phyloP scores from a whole-genome alignment of 345 rosid genomes.

The Geranium brycei region DNA sequence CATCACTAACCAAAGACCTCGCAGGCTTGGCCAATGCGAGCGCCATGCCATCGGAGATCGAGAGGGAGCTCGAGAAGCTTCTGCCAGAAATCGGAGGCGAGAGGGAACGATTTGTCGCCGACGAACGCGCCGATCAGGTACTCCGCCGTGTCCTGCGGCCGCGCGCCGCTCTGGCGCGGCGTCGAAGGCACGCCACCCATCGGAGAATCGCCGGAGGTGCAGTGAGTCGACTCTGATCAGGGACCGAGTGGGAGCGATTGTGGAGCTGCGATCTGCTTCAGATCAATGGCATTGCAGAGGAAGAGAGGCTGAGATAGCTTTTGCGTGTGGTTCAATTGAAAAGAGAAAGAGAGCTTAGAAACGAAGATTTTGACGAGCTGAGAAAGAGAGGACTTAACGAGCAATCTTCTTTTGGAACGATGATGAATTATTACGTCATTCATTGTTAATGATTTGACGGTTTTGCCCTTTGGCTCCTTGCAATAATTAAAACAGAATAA shows the following conservation, averaged over 20 bases:
- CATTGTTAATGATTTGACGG: too few relatives aligned
- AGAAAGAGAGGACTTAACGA: slow-evolving; percentile 23
- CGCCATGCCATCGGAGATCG: slow-evolving; percentile 55
- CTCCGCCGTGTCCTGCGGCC: slow-evolving; percentile 48
- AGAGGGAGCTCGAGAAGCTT: slow-evolving; percentile 78
- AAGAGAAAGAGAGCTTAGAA: slow-evolving; percentile 22
- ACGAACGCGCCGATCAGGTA: slow-evolving; percentile 65
- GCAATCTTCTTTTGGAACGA: too few relatives aligned
- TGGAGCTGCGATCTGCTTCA: too few relatives aligned
- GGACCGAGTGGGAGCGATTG: slow-evolving; percentile 11
- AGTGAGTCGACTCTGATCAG: slow-evolving; percentile 26
- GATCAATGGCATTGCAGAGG: slow-evolving; percentile 2
- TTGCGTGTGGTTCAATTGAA: neutral
- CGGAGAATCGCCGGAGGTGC: slow-evolving; percentile 1
- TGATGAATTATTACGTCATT: too few relatives aligned
- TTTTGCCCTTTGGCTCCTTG: too few relatives aligned
- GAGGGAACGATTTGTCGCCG: slow-evolving; percentile 84
- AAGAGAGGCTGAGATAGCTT: slow-evolving; percentile 8
- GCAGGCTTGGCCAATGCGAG: slow-evolving; percentile 61
- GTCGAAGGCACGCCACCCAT: slow-evolving; percentile 93
- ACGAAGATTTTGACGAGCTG: slow-evolving; percentile 35
- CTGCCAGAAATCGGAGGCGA: slow-evolving; percentile 88
- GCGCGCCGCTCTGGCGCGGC: slow-evolving; percentile 31
- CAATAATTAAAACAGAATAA: too few relatives aligned
- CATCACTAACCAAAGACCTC: slow-evolving; percentile 42